Conservation (phyloP, 225 moss, liverwort and hornwort genomes). For the Physcomitrellopsis africana region DNA sequence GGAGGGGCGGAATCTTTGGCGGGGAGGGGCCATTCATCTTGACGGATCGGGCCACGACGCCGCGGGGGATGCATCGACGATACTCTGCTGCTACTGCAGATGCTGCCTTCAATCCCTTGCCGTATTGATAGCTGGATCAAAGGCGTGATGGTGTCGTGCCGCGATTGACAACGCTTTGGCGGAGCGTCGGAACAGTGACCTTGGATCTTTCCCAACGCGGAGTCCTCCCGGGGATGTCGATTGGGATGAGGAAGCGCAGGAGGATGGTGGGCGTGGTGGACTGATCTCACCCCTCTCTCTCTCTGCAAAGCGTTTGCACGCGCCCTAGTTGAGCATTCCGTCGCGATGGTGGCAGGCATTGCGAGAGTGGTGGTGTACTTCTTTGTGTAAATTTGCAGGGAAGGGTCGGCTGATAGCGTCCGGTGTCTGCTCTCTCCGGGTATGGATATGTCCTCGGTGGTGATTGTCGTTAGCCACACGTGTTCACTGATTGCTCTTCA, state of each 20-base stretch:
- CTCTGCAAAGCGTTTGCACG: too few species aligned
- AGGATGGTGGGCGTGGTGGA: neutral
- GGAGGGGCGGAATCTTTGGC: neutral
- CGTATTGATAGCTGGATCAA: too few species aligned
- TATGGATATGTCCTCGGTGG: slow-evolving; percentile 24
- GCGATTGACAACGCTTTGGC: neutral
- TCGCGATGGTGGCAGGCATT: too few species aligned
- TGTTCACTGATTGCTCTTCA: slow-evolving; percentile 2
- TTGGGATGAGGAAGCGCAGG: slow-evolving; percentile 2
- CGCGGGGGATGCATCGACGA: too few species aligned
- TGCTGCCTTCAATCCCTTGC: too few species aligned
- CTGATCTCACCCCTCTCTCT: too few species aligned
- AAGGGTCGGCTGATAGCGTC: neutral
- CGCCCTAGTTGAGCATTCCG: too few species aligned
- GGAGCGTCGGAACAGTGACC: slow-evolving; percentile 1
- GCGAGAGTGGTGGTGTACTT: too few species aligned
- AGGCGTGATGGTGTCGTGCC: neutral
- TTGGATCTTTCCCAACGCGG: slow-evolving; percentile 8
- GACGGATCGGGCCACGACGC: too few species aligned
- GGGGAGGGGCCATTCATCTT: too few species aligned
- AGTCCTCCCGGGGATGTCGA: neutral
- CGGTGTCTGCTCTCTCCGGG: slow-evolving; percentile 7
- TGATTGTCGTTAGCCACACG: neutral
- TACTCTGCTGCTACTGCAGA: too few species aligned
- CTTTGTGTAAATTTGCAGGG: too few species aligned